Base-by-base conservation (phyloP, 1,139 yeast genomes). In the Geotrichum aggregatum region DNA sequence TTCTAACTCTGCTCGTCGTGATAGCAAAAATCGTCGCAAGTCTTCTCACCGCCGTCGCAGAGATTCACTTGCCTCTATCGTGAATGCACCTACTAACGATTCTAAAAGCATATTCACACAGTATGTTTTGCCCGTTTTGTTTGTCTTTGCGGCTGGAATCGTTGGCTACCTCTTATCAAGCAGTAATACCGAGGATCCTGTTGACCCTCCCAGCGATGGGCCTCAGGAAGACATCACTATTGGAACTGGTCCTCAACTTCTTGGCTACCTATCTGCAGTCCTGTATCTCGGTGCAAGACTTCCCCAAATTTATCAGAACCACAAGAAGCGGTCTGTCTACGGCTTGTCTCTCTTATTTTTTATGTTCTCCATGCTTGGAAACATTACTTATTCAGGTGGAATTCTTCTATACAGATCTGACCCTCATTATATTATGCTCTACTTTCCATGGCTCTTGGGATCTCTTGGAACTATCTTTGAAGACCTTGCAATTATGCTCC, bases 301-400 rank as follows among this genome's bases (percentile, higher is more conserved):
- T 52, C 95, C 95, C 1, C 95, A 86, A 67, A 86, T 86, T 55
- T 68, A 82, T 56, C 88, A 83, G 64, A 86, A 86, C 67, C 78
- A 84, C 67, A 66, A 69, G 54, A 75, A 88, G 57, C 79, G 81
- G 60, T 83, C 91, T 11, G 88, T 85, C 38, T 78, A 80, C 57
- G 95, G 95, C 1, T 76, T 86, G 54, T 82, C 89, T 57, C 74
- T 86, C 58, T 74, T 86, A 52, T 86, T 86, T 69, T 85, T 86
- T 70, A 69, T 86, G 56, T 81, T 86, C 59, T 84, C 92, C 40
- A 78, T 87, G 16, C 70, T 84, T 60, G 95, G 94, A 24, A 86
- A 87, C 66, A 65, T 84, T 58, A 83, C 92, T 3, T 87, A 85
- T 64, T 87, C 91, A 21, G 80, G 82, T 48, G 91, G 86, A 63